These are phyloP conservation scores for Triticum timopheevii DNA, from an alignment of 176 grass and related monocot species.

Conservation along the genomic window DNA sequence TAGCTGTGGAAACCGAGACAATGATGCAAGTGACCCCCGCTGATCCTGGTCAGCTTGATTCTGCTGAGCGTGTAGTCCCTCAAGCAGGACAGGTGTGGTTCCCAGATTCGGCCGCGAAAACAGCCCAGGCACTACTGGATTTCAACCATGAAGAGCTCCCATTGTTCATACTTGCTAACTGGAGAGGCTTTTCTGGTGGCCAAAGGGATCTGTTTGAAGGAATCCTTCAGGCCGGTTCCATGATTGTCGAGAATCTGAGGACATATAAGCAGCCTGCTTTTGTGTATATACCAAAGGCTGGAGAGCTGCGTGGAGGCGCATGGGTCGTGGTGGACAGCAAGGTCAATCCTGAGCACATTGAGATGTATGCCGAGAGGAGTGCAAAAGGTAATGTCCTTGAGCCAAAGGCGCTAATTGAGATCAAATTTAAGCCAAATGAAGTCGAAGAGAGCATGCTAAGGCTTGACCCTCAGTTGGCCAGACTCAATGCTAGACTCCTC, in stretches of 20 bases:
- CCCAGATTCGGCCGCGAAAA: conserved; percentile 95
- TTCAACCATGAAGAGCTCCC: conserved; percentile 94
- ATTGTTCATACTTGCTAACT: conserved; percentile 96
- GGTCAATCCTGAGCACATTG: conserved; percentile 93
- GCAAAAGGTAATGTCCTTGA: conserved; percentile 96
- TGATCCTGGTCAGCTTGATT: conserved; percentile 95
- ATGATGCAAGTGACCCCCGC: conserved; percentile 94
- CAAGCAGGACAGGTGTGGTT: conserved; percentile 99
- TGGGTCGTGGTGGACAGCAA: conserved; percentile 99
- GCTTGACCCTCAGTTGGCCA: conserved; percentile 72
- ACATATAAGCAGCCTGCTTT: conserved; percentile 94
- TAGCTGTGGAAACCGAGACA: conserved; percentile 96
- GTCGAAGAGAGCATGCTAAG: conserved; percentile 82
- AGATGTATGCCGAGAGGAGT: conserved; percentile 90
- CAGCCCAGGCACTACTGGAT: conserved; percentile 93
- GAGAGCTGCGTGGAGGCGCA: conserved; percentile 89
- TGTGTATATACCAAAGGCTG: conserved; percentile 92
- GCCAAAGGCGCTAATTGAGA: conserved; percentile 87
- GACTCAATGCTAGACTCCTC: conserved; percentile 58
- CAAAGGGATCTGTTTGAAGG: conserved; percentile 99
- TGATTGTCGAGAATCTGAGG: conserved; percentile 91
- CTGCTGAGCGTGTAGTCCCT: conserved; percentile 80
- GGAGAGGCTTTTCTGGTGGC: conserved; percentile 98
- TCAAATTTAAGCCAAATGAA: conserved; percentile 91
- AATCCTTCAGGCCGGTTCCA: conserved; percentile 97